Conservation (phyloP, 192 early-diverging fungal genomes). For the Helicostylum pulchrum region DNA sequence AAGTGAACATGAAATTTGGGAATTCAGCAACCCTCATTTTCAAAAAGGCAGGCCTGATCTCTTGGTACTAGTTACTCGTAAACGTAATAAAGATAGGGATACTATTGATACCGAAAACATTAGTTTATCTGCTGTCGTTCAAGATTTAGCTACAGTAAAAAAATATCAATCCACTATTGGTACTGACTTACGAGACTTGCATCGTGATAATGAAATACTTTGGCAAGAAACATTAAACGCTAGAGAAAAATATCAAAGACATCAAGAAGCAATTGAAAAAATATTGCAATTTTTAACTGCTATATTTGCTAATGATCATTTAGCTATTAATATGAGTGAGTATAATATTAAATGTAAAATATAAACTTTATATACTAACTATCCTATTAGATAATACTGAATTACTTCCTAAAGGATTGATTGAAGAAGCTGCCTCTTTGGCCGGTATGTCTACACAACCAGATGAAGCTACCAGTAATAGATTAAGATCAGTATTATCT, state of each 20-base stretch:
- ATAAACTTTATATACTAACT: background rate
- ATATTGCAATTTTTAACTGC: slow-evolving; percentile 89
- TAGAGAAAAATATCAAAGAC: slow-evolving; percentile 76
- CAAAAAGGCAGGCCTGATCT: slow-evolving; percentile 87
- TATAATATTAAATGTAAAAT: slow-evolving; percentile 4
- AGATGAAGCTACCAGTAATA: background rate
- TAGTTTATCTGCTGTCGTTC: slow-evolving; percentile 51
- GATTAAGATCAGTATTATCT: slow-evolving; percentile 1
- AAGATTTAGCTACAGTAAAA: slow-evolving; percentile 85
- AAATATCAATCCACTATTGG: slow-evolving; percentile 89
- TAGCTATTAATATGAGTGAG: slow-evolving; percentile 24
- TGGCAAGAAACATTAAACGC: slow-evolving; percentile 81
- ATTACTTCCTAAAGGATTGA: slow-evolving; percentile 4
- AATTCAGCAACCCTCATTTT: slow-evolving; percentile 91
- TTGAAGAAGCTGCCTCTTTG: slow-evolving; percentile 10
- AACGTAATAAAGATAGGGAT: slow-evolving; percentile 47
- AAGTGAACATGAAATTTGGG: slow-evolving; percentile 78
- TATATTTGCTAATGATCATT: slow-evolving; percentile 65
- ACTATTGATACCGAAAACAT: slow-evolving; percentile 37
- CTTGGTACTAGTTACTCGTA: slow-evolving; percentile 82
- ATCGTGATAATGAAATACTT: slow-evolving; percentile 82
- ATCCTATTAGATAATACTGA: slow-evolving; percentile 13
- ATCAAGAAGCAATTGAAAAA: slow-evolving; percentile 92
- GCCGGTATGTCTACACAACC: slow-evolving; percentile 9
- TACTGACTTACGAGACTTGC: slow-evolving; percentile 79